phyloP scores from a whole-genome alignment of 768 basidiomycete species.

The Flagelloscypha sp. region DNA sequence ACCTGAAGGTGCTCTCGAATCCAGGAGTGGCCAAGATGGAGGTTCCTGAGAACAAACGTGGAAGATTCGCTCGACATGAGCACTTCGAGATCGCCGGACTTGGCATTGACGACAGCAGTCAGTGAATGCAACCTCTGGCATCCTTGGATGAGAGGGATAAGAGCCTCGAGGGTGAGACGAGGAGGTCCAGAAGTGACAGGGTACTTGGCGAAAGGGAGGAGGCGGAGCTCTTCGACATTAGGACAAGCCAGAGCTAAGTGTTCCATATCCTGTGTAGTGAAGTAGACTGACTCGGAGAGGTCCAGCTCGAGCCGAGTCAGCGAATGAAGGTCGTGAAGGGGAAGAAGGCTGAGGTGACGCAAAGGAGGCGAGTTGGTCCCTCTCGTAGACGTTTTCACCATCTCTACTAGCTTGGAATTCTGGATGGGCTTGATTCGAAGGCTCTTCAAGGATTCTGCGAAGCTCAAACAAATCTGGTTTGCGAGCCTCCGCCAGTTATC shows the following conservation, averaged over 20 bases:
- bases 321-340: slow-evolving; percentile 42
- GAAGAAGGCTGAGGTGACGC: slow-evolving; percentile 52
- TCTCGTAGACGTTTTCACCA: slow-evolving; percentile 67
- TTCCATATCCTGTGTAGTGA: slow-evolving; percentile 52
- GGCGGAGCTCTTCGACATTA: slow-evolving; percentile 55
- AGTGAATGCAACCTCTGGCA: slow-evolving; percentile 61
- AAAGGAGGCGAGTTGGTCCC: slow-evolving; percentile 55
- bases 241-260: slow-evolving; percentile 56
- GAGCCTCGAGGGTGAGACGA: slow-evolving; percentile 53
- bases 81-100: slow-evolving; percentile 33
- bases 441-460: slow-evolving; percentile 49
- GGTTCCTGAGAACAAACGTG: slow-evolving; percentile 58
- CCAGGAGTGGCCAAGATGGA: slow-evolving; percentile 74
- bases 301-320: slow-evolving; percentile 66
- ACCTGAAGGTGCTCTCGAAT: slow-evolving; percentile 59
- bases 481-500: slow-evolving; percentile 73
- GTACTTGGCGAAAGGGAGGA: slow-evolving; percentile 66
- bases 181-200: slow-evolving; percentile 43
- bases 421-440: slow-evolving; percentile 58
- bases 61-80: slow-evolving; percentile 40
- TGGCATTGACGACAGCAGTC: slow-evolving; percentile 56
- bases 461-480: slow-evolving; percentile 51
- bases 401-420: slow-evolving; percentile 71
- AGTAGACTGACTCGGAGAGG: slow-evolving; percentile 67
- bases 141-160: slow-evolving; percentile 46